Conservation (phyloP, 805 yeast genomes). For the Candida insectorum region DNA sequence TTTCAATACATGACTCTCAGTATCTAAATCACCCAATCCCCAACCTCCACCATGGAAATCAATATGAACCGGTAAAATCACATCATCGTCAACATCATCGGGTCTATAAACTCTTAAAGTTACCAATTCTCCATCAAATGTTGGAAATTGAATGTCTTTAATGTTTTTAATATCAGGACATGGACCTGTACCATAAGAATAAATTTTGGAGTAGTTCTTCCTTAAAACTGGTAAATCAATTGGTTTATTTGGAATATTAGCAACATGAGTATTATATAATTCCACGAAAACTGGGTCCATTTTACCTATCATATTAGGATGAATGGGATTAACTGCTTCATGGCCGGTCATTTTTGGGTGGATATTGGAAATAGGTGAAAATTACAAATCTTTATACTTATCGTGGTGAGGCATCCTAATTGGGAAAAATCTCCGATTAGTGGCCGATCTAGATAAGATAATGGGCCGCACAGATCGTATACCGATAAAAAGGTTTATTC, state of each 20-base stretch:
- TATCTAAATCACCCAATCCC: conserved; percentile 27
- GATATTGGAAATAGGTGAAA: too few relatives aligned
- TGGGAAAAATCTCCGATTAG: too few relatives aligned
- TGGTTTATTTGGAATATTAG: conserved; percentile 23
- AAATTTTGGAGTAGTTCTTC: conserved; percentile 33
- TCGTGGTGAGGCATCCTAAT: too few relatives aligned
- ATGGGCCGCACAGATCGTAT: too few relatives aligned
- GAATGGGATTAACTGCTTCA: conserved; percentile 21
- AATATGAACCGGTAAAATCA: conserved; percentile 24
- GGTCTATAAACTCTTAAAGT: conserved; percentile 26
- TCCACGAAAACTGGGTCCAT: conserved; percentile 35
- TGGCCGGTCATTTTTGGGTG: conserved; percentile 11
- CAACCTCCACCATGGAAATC: conserved; percentile 35
- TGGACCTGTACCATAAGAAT: conserved; percentile 31
- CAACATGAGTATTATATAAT: conserved; percentile 26
- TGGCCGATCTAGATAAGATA: too few relatives aligned
- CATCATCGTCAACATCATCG: conserved; percentile 14
- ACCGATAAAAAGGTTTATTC: background rate
- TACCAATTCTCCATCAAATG: conserved; percentile 18
- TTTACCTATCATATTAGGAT: conserved; percentile 19
- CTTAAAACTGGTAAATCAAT: conserved; percentile 23
- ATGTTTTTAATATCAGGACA: conserved; percentile 19
- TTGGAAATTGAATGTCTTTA: conserved; percentile 25
- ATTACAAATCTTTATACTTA: too few relatives aligned
- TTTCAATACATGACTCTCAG: conserved; percentile 23